A percentile compares a stretch with the other conserved stretches of the same genome.
Conservation (phyloP, 108 stramenopile species). For the Asterionellopsis glacialis region DNA sequence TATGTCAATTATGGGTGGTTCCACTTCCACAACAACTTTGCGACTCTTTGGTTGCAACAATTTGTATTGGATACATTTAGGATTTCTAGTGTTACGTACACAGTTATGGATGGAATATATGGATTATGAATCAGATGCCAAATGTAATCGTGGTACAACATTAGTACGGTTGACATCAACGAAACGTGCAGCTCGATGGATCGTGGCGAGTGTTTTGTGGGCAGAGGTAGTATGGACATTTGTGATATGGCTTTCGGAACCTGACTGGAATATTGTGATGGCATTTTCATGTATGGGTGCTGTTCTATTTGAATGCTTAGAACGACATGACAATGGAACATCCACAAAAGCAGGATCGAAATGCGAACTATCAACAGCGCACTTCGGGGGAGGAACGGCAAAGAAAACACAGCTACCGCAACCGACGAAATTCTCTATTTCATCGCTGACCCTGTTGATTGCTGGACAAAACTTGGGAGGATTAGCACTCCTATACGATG, state of each 20-base stretch:
- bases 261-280: not conserved
- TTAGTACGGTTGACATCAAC: not conserved
- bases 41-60: not conserved
- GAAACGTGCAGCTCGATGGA: not conserved
- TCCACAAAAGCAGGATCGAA: no score
- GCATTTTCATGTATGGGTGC: not conserved
- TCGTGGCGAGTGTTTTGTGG: not conserved
- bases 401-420: not conserved
- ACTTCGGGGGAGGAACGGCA: no score
- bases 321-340: not conserved
- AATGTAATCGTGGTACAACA: not conserved
- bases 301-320: not conserved
- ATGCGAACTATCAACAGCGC: not conserved
- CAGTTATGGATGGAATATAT: not conserved
- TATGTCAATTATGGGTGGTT: no score
- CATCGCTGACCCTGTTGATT: not conserved
- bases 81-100: not conserved
- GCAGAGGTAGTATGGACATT: not conserved
- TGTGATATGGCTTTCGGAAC: not conserved
- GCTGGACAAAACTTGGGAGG: not conserved
- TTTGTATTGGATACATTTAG: not conserved
- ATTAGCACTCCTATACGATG: not conserved
- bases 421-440: no score
- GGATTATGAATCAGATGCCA: slow-evolving; percentile 4
- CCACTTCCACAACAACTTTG: no score